A percentile compares a stretch with the other conserved stretches of the same genome.
Evolutionary conservation across 129 eudicot species (phyloP).

Genomic region (Flaveria bidentis): DNA sequence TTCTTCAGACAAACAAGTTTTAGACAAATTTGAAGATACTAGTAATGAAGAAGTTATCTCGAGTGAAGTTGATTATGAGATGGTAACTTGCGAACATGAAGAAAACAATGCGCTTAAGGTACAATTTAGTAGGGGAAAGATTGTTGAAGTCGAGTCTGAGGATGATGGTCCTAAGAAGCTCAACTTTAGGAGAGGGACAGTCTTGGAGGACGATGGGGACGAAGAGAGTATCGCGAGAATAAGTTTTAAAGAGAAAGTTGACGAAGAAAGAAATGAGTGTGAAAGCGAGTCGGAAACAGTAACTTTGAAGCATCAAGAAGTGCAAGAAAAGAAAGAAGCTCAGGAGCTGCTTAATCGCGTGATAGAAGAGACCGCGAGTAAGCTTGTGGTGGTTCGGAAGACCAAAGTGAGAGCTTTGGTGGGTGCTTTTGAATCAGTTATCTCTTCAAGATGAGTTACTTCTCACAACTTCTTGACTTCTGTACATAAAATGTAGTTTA

Average conservation of each 20-base stretch:
- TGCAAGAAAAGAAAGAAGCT: conserved; percentile 60
- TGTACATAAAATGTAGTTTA: not conserved
- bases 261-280: conserved; percentile 11
- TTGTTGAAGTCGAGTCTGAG: conserved; percentile 50
- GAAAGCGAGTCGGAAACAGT: conserved; percentile 35
- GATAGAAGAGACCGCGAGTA: conserved; percentile 84
- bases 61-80: conserved; percentile 25
- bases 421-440: conserved; percentile 93
- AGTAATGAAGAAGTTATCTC: conserved; percentile 9
- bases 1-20: conserved; percentile 32
- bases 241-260: conserved; percentile 29
- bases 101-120: conserved; percentile 28
- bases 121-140: conserved; percentile 57
- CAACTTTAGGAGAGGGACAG: conserved; percentile 37
- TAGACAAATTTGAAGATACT: conserved; percentile 16
- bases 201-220: conserved; percentile 27
- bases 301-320: conserved; percentile 71
- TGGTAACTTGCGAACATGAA: conserved; percentile 34
- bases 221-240: conserved; percentile 28
- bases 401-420: conserved; percentile 91
- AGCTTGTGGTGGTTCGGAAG: conserved; percentile 69
- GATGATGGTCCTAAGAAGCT: conserved; percentile 52
- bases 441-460: conserved; percentile 54
- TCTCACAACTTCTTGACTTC: not conserved
- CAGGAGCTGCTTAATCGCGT: conserved; percentile 68